These are phyloP conservation scores for Exophiala spinifera DNA, from an alignment of 2,329 filamentous ascomycete genomes.

Conservation along the genomic window DNA sequence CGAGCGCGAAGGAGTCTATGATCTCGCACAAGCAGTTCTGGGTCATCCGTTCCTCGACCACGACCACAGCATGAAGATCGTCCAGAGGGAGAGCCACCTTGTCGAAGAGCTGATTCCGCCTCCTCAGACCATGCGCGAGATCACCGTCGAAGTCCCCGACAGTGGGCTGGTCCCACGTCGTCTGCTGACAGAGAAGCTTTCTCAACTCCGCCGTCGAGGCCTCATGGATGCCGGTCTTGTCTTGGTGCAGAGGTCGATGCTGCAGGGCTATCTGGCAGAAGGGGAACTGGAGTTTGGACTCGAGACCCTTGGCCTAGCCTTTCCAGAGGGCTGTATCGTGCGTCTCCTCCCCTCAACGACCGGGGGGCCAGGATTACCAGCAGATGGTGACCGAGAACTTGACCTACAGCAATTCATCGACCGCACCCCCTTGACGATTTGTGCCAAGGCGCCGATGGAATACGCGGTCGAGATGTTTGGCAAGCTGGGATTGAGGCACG, in stretches of 20 bases:
- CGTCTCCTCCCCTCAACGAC: too few species aligned
- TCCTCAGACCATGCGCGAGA: conserved; percentile 53
- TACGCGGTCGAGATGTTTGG: conserved; percentile 60
- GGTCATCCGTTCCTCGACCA: conserved; percentile 58
- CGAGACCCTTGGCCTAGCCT: conserved; percentile 34
- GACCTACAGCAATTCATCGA: conserved; percentile 53
- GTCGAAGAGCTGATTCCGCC: conserved; percentile 54
- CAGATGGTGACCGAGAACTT: conserved; percentile 35
- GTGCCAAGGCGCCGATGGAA: conserved; percentile 54
- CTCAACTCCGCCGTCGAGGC: conserved; percentile 47
- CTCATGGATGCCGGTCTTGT: conserved; percentile 59
- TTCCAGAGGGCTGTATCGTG: too few species aligned
- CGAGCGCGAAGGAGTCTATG: conserved; percentile 55
- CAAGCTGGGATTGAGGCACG: conserved; percentile 54
- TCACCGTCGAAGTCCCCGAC: conserved; percentile 49
- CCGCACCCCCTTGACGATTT: conserved; percentile 51
- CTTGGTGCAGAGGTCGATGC: conserved; percentile 47
- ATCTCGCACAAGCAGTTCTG: conserved; percentile 58
- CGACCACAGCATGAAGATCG: conserved; percentile 33
- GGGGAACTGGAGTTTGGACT: conserved; percentile 42
- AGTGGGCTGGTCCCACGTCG: conserved; percentile 43
- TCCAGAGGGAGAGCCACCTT: conserved; percentile 31
- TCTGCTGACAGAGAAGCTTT: conserved; percentile 48
- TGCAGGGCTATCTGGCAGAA: conserved; percentile 56
- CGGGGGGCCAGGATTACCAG: conserved; percentile 13